Evolutionary conservation across 1,284 basidiomycete species (phyloP), one percentile per base, ranked within the genome.

Genomic region (Chalciporus sp.): DNA sequence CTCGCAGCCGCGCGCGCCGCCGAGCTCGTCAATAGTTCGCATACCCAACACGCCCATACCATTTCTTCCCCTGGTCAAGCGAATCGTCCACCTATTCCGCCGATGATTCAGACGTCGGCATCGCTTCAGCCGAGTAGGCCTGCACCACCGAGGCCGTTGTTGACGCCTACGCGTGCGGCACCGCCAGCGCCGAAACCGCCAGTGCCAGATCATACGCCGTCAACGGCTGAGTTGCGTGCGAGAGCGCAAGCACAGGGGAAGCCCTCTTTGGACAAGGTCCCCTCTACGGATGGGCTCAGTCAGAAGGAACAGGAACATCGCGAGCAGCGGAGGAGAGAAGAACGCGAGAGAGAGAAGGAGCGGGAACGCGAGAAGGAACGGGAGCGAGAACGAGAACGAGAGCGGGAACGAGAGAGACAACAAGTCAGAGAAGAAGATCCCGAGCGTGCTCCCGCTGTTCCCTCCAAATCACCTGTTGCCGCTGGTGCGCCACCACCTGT

Each of bases 21-120:
- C 0, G 84, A 87, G 60, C 72, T 83, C 14, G 85, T 88, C 42
- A 85, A 82, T 55, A 84, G 83, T 44, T 77, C 82, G 19, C 81
- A 84, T 53, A 74, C 76, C 46, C 73, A 78, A 52, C 69, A 76
- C 56, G 66, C 78, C 28, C 69, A 72, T 58, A 68, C 74, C 20
- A 69, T 75, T 49, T 70, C 77, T 59, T 63, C 68, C 52, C 63
- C 35, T 0, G 28, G 58, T 2, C 59, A 63, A 29, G 56, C 58
- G 0, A 56, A 62, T n/a, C 73, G 75, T 20, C 55, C 65, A 3
- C 59, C 62, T n/a, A 67, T 75, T 23, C 66, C 70, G 0, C 60
- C 59, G 9, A 68, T 77, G 49, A 40, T 69, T 2, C 60, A 65
- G 40, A 11, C 61, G 2, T 53, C 66, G 20, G 42, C 62, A 8